These are phyloP conservation scores for Ganoderma boninense DNA, from an alignment of 1,284 basidiomycete species.

Conservation along the genomic window DNA sequence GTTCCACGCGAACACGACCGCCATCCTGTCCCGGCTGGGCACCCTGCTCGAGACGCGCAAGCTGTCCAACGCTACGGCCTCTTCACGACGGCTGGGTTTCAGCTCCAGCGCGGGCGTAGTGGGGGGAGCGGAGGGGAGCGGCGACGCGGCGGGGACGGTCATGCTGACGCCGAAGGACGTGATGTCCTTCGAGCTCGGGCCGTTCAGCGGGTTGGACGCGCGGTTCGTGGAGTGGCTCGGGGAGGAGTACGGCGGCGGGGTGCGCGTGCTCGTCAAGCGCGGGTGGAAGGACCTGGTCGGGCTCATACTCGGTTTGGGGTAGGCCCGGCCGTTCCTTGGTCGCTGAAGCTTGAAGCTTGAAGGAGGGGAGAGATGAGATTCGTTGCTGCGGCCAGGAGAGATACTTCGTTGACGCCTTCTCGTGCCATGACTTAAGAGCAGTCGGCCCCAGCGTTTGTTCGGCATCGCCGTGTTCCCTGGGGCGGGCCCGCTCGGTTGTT, in stretches of 20 bases:
- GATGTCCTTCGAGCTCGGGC: slow-evolving; percentile 72
- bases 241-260: slow-evolving; percentile 64
- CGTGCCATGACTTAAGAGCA: slow-evolving; percentile 2
- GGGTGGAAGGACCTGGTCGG: slow-evolving; percentile 60
- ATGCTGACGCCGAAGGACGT: slow-evolving; percentile 66
- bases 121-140: not conserved
- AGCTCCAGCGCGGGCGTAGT: slow-evolving; percentile 31
- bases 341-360: not conserved
- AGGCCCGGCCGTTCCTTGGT: not conserved
- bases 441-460: not conserved
- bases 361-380: not conserved
- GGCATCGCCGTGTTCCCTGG: not conserved
- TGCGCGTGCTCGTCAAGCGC: slow-evolving; percentile 51
- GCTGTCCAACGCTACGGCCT: slow-evolving; percentile 11
- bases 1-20: slow-evolving; percentile 74
- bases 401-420: not conserved
- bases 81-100: not conserved
- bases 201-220: slow-evolving; percentile 72
- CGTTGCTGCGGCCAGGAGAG: not conserved
- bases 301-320: slow-evolving; percentile 52
- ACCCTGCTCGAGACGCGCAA: slow-evolving; percentile 50
- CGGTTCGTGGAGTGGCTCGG: slow-evolving; percentile 79
- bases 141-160: slow-evolving; percentile 35
- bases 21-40: slow-evolving; percentile 69
- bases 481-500: not conserved